These are phyloP conservation scores for Aureobasidium mangrovei DNA, from an alignment of 2,329 filamentous ascomycete genomes.

Conservation along the genomic window DNA sequence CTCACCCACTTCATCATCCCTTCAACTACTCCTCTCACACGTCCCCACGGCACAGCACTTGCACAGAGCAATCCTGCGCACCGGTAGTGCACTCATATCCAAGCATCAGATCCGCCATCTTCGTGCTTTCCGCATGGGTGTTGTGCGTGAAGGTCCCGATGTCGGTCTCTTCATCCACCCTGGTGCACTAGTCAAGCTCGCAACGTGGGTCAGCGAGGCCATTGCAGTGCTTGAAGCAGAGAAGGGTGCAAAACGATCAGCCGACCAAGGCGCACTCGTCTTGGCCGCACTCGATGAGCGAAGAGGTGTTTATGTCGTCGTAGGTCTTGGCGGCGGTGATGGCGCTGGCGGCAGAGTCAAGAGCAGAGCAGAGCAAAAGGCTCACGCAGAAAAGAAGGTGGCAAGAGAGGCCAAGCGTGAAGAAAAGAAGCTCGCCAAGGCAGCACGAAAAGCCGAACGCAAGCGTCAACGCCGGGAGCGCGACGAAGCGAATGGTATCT, in stretches of 20 bases:
- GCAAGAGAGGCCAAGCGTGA: constrained; percentile 44
- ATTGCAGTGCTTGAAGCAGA: constrained; percentile 83
- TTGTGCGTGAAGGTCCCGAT: constrained; percentile 91
- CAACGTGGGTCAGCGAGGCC: constrained; percentile 88
- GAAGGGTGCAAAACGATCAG: constrained; percentile 46
- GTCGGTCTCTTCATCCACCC: constrained; percentile 87
- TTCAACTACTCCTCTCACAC: constrained; percentile 66
- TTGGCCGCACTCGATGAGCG: constrained; percentile 83
- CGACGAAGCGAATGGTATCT: constrained; percentile 45
- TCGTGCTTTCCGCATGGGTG: constrained; percentile 85
- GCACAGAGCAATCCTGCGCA: constrained; percentile 85
- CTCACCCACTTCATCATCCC: constrained; percentile 41
- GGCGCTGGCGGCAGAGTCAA: constrained; percentile 54
- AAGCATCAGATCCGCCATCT: constrained; percentile 92
- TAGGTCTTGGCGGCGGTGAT: constrained; percentile 74
- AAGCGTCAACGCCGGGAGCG: constrained; percentile 51
- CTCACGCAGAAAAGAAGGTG: constrained; percentile 57
- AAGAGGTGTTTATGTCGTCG: constrained; percentile 80
- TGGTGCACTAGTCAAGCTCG: constrained; percentile 84
- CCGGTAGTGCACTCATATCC: constrained; percentile 80
- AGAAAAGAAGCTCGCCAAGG: constrained; percentile 44
- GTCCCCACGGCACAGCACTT: constrained; percentile 80
- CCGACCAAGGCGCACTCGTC: constrained; percentile 67
- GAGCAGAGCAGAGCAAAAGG: constrained; percentile 31
- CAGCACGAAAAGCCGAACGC: constrained; percentile 47